Base-by-base conservation (phyloP, 73 alveolate genomes). In the Paramecium sonneborni region DNA sequence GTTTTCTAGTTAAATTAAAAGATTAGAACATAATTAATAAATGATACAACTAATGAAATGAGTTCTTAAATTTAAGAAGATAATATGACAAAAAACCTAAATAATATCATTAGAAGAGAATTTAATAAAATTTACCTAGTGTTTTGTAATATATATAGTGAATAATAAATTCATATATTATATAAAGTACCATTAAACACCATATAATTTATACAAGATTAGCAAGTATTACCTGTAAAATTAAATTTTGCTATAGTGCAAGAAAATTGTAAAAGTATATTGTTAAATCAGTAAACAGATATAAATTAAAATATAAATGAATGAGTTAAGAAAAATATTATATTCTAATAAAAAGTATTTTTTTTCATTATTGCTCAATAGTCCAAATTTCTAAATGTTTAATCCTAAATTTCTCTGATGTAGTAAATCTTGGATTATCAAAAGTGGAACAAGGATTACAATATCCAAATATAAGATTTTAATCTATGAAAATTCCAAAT, bases 351-450 rank as follows among this genome's bases (percentile, higher is more conserved):
- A 52, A 52, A 6, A 52, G 68, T 52, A 52, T 21, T 52, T 21
- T 3, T n/a, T 15, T 62, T 79, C 90, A 79, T 43, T 79, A 39
- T 44, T 38, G 7, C 18, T 38, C 46, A 23, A 79, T 79, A 23
- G 55, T 4, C 90, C 90, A 79, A 11, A 44, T 32, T 44, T 79
- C 90, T 20, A 79, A 10, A 79, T 79, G 48, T 26, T 79, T 79
- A 39, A 79, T 79, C 20, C 6, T 38, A 26, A 79, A 79, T 24
- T 79, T 79, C n/a, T 79, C 90, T 11, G 39, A 5, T 14, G 5
- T 26, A 1, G 90, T 41, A 4, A 79, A 79, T 79, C 76, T 79
- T n/a, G 90, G 90, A 79, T 79, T 79, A 21, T 79, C 90, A 79
- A 79, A 79, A 7, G 90, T 79, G 2, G 23, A 24, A 44, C 90